Conservation (phyloP, 2,329 filamentous ascomycete species). For the Diplodia intermedia region DNA sequence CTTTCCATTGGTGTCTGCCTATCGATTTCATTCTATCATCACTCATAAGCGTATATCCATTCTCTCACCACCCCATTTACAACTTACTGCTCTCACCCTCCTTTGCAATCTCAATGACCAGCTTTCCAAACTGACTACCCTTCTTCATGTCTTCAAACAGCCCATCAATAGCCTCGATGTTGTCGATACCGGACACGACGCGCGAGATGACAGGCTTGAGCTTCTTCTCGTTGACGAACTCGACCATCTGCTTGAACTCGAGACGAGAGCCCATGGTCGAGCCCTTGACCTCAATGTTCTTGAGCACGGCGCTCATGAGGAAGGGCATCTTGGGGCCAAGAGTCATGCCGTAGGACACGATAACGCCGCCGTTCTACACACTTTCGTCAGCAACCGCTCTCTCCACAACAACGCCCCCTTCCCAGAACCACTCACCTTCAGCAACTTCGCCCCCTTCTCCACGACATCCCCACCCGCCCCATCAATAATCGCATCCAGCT, state of each 20-base stretch:
- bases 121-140: conserved; percentile 87
- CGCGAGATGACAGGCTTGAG: conserved; percentile 80
- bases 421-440: conserved; percentile 61
- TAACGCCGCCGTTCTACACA: conserved; percentile 72
- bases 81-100: conserved; percentile 42
- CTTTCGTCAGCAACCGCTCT: not conserved
- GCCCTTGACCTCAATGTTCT: conserved; percentile 85
- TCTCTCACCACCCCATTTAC: conserved; percentile 32
- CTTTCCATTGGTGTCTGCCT: not conserved
- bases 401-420: not conserved
- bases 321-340: conserved; percentile 84
- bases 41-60: conserved; percentile 15
- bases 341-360: conserved; percentile 92
- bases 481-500: conserved; percentile 87
- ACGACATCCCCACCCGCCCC: conserved; percentile 88
- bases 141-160: conserved; percentile 89
- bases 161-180: conserved; percentile 77
- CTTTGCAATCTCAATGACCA: conserved; percentile 59
- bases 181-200: conserved; percentile 74
- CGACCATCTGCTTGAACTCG: conserved; percentile 91
- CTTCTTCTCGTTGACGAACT: conserved; percentile 75
- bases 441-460: conserved; percentile 68
- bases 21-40: conserved; percentile 19
- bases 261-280: conserved; percentile 89
- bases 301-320: conserved; percentile 80